Base-by-base conservation (phyloP, 805 yeast species). In the Lipomyces orientalis region DNA sequence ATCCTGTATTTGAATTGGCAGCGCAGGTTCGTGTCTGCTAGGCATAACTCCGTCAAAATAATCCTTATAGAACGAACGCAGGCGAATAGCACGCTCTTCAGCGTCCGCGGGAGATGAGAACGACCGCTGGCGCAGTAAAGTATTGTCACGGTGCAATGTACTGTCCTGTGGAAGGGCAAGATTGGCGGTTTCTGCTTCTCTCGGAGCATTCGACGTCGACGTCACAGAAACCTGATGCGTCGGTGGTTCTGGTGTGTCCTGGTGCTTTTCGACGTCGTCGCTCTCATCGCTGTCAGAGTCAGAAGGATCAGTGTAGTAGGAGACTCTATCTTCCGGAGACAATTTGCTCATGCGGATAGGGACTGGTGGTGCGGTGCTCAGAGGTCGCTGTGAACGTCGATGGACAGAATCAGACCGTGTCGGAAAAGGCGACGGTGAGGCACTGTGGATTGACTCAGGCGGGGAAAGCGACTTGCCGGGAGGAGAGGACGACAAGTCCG, bases 11-110 rank as follows among this genome's bases (percentile, higher is more conserved):
- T n/a, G n/a, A 49, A 16, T 29, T 35, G 33, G 55, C 22, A 22
- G 46, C 31, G 57, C 33, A 8, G 33, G 62, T n/a, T 14, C 29
- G 61, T 33, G 55, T n/a, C 49, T 37, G 34, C 4, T 22, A 22
- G 55, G 62, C 33, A 51, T 33, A 29, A 63, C 60, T 19, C 65
- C 61, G 31, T 69, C 72, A 56, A 70, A 65, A 59, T 70, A 70
- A 7, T 62, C 64, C 46, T 54, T 56, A 49, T 70, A 70, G 34
- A 70, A 65, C 19, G 73, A 68, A 9, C 70, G 67, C 22, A 65
- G 54, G 10, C 68, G 55, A 16, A 54, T 58, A 14, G 66, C 66
- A 4, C 72, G 65, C 37, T 67, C 72, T 34, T 58, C 71, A 14
- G 67, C 68, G 22, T 61, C 71, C 9, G 37, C 56, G 6, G 67